Evolutionary conservation across 345 rosid species (phyloP), one percentile per base, ranked within the genome.

Genomic region (Nephelium lappaceum): DNA sequence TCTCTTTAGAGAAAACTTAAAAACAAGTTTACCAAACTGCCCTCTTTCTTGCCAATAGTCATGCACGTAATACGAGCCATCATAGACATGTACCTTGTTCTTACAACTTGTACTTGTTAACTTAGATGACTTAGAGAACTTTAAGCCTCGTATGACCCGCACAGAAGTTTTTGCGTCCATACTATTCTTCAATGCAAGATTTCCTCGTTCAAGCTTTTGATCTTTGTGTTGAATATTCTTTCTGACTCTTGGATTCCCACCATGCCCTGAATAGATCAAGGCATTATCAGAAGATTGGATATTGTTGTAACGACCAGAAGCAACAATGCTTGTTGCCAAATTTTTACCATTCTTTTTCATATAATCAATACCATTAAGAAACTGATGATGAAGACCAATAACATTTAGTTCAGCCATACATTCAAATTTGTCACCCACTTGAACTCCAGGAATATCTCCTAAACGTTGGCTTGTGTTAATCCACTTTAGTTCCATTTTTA

Each of bases 101-200:
- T 3, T 62, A 36, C 25, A 42, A 24, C 23, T 41, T 4, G 6
- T 18, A 1, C 18, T 18, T 3, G 1, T 38, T 2, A 25, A 27
- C 6, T 23, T 12, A 8, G 69, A 24, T 66, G n/a, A 2, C n/a
- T 47, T 21, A 0, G 12, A 11, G 4, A 47, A 39, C 11, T 58
- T 71, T 8, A 19, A 39, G 14, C 47, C 42, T 11, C 60, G 74
- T 72, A 83, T 76, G 27, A 85, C 86, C 64, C 86, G 66, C 0
- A 85, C 75, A 0, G 81, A 83, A 39, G 42, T 78, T 39, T 14
- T 60, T 0, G 19, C 58, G 5, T 63, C 72, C 80, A 84, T 71
- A 14, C 86, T 85, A 45, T 87, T 83, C 67, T 49, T 75, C 63
- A 85, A n/a, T 3, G 90, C 87, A 15, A 85, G 84, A 19, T 87